Evolutionary conservation across 371 early-diverging fungal genomes (phyloP), one percentile per base, ranked within the genome.

Genomic region (Quaeritorhiza haematococci): DNA sequence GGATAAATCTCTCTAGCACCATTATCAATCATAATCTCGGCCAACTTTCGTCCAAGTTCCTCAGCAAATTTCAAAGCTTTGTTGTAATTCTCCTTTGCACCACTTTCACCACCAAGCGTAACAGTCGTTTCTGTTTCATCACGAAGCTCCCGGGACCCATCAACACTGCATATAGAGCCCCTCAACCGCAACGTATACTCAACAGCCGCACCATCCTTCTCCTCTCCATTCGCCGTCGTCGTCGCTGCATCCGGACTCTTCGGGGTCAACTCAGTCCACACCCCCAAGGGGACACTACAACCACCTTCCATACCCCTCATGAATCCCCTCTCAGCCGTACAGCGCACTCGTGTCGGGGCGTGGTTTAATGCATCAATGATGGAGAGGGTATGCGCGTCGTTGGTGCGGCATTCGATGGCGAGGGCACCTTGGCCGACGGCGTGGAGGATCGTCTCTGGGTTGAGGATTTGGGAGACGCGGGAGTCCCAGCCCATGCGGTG

Each of bases 371-470:
- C 57, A 10, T 63, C 59, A 23, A 93, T 66, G 24, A 91, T 24
- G 3, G 57, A 62, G 3, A 66, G 51, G 0, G 72, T 74, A 7
- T 67, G 55, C 2, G 51, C 33, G 64, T 96, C 96, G 44, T 83
- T 79, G 32, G 56, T 67, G 32, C 94, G 80, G 56, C 88, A 87
- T 68, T 97, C 95, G 30, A 97, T 70, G 23, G 81, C 96, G 47
- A 97, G 68, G 0, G 95, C 93, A 54, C 94, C 96, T 76, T 97
- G 96, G 4, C 95, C 93, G 7, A 95, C 98, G 15, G 98, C 98
- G 64, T 95, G 86, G 17, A 91, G 74, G 46, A 89, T 86, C 30
- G 74, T 71, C 3, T 64, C 66, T 1, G 78, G 58, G n/a, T 78
- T 69, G 10, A 94, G 73, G 43, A 77, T 72, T 41, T 87, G 69